Conservation (phyloP, 2,329 filamentous ascomycete species). For the Cordyceps militaris region DNA sequence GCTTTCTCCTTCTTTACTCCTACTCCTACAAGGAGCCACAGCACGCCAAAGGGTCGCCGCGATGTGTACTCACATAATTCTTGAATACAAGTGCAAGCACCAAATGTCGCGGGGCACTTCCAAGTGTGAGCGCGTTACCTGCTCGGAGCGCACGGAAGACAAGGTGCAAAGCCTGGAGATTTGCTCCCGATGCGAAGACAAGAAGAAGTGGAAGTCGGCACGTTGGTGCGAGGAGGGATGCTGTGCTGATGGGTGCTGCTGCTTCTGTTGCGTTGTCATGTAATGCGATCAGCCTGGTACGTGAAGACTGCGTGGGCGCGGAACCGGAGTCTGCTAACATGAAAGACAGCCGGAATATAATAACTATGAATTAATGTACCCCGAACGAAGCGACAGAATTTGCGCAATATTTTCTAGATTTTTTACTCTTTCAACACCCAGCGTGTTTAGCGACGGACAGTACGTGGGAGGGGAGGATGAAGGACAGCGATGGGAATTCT, state of each 20-base stretch:
- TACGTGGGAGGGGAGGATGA: background rate
- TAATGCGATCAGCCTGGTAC: conserved; percentile 1
- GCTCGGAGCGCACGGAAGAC: conserved; percentile 25
- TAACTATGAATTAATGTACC: background rate
- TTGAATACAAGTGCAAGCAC: conserved; percentile 32
- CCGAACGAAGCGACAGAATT: background rate
- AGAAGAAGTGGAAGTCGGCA: conserved; percentile 24
- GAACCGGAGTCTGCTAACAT: background rate
- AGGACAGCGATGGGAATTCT: background rate
- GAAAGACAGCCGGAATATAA: background rate
- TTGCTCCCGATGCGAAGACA: conserved; percentile 29
- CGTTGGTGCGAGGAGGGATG: conserved; percentile 32
- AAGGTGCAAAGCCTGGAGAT: conserved; percentile 24
- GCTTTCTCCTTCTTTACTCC: background rate
- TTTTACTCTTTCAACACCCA: background rate
- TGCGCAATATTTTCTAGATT: background rate
- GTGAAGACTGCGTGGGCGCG: background rate
- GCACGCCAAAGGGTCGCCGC: background rate
- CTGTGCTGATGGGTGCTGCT: conserved; percentile 14
- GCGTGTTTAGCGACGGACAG: background rate
- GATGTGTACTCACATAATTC: conserved; percentile 29
- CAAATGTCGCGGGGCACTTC: conserved; percentile 29
- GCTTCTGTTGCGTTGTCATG: conserved; percentile 7
- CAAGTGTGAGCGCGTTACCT: conserved; percentile 27
- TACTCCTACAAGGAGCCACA: background rate